These are phyloP conservation scores for Fraxinus velutina DNA, from an alignment of 305 asterid species.

Conservation along the genomic window DNA sequence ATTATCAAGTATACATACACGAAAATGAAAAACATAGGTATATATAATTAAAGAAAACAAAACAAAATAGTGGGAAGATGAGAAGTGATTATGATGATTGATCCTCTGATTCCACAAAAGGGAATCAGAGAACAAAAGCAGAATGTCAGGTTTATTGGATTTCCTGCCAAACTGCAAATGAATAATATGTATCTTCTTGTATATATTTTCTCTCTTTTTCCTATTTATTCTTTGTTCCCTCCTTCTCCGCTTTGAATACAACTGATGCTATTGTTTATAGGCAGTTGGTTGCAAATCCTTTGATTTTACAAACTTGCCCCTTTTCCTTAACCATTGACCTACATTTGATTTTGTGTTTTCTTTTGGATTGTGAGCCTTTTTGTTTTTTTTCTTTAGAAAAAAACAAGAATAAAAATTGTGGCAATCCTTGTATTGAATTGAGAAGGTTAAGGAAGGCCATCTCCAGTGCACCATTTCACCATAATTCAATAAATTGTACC, in stretches of 20 bases:
- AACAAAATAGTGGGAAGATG: conserved; percentile 25
- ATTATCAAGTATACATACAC: background rate
- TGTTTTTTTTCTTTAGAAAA: background rate
- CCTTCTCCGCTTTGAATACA: conserved; percentile 28
- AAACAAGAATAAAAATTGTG: background rate
- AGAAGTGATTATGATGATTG: conserved; percentile 28
- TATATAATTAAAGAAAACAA: conserved; percentile 10
- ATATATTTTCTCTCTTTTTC: background rate
- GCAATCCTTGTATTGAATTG: background rate
- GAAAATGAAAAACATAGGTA: conserved; percentile 19
- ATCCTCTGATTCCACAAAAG: conserved; percentile 70
- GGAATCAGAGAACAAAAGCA: conserved; percentile 81
- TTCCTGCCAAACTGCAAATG: conserved; percentile 20
- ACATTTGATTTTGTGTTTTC: background rate
- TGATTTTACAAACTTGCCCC: conserved; percentile 33
- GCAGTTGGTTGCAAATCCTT: conserved; percentile 10
- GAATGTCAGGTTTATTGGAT: conserved; percentile 26
- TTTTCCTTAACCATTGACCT: background rate
- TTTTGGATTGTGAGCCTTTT: background rate
- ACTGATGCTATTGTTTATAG: conserved; percentile 33
- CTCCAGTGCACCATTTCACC: too few relatives aligned
- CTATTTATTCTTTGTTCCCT: background rate
- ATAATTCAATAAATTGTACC: too few relatives aligned
- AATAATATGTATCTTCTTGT: background rate
- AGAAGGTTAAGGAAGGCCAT: background rate